These are phyloP conservation scores for Cladochytrium replicatum DNA, from an alignment of 192 early-diverging fungal genomes.

Conservation along the genomic window DNA sequence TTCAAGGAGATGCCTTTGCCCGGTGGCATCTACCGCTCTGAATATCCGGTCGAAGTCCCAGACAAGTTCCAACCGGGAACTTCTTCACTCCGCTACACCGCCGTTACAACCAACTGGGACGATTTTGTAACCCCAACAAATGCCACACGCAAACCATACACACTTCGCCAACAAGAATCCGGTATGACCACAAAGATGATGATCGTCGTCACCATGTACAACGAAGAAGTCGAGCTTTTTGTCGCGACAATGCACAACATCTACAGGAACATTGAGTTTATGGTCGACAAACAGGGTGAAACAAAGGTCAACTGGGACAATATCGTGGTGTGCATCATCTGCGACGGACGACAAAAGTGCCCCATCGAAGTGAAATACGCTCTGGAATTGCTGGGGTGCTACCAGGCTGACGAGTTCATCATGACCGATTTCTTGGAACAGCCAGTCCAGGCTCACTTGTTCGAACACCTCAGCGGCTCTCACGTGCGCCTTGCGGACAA, in stretches of 20 bases:
- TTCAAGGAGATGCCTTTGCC: neutral
- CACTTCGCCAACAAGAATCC: conserved; percentile 32
- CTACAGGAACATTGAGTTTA: conserved; percentile 82
- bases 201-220: conserved; percentile 84
- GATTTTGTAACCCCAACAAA: neutral
- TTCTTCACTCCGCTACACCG: neutral
- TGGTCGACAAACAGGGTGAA: conserved; percentile 77
- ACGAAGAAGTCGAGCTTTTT: conserved; percentile 86
- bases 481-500: conserved; percentile 52
- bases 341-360: conserved; percentile 78
- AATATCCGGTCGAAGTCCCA: neutral
- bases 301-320: conserved; percentile 92
- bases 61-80: neutral
- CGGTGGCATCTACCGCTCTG: neutral
- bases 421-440: conserved; percentile 53
- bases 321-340: conserved; percentile 82
- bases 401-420: conserved; percentile 31
- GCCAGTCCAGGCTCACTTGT: conserved; percentile 71
- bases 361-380: conserved; percentile 64
- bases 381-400: conserved; percentile 68
- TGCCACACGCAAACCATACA: neutral
- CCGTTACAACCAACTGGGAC: neutral
- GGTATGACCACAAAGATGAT: conserved; percentile 75
- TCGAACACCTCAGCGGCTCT: conserved; percentile 82
- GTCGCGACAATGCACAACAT: conserved; percentile 78